phyloP scores from a whole-genome alignment of 148 eudicot species.

The Linanthus parryae region DNA sequence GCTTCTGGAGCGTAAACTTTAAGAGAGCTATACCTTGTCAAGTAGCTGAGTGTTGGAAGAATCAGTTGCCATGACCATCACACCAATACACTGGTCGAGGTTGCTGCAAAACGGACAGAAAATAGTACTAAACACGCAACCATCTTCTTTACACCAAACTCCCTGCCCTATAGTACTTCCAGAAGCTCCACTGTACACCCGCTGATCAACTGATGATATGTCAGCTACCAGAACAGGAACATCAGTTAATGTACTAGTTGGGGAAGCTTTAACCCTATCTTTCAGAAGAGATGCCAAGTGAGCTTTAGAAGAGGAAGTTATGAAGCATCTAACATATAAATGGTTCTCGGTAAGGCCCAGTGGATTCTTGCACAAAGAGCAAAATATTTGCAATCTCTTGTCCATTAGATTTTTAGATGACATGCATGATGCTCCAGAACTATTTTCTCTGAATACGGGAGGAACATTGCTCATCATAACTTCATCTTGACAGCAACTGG shows the following conservation, averaged over 20 bases:
- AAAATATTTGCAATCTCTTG: slow-evolving; percentile 42
- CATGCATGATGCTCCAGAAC: slow-evolving; percentile 14
- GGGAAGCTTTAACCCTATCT: slow-evolving; percentile 18
- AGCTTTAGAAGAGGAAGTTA: slow-evolving; percentile 41
- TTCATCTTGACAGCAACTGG: slow-evolving; percentile 19
- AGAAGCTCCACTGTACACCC: slow-evolving; percentile 25
- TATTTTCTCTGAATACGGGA: slow-evolving; percentile 12
- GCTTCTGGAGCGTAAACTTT: too few species aligned
- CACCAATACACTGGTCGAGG: slow-evolving; percentile 57
- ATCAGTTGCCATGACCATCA: slow-evolving; percentile 73
- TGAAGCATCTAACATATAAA: slow-evolving; percentile 33
- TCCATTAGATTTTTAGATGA: slow-evolving; percentile 22
- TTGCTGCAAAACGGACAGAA: slow-evolving; percentile 63
- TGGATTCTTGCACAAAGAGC: slow-evolving; percentile 59
- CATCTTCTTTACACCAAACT: slow-evolving; percentile 84
- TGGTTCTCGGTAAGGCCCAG: slow-evolving; percentile 58
- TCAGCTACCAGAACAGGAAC: slow-evolving; percentile 45
- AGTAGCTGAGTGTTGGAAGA: slow-evolving; percentile 51
- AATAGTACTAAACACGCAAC: slow-evolving; percentile 63
- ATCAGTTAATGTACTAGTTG: slow-evolving; percentile 17
- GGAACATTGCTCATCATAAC: slow-evolving; percentile 8
- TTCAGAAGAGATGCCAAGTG: slow-evolving; percentile 39
- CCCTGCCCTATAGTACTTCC: slow-evolving; percentile 50
- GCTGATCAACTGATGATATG: slow-evolving; percentile 42
- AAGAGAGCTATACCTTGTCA: slow-evolving; percentile 46